Conservation (phyloP, 73 alveolate species). For the Tetrahymena elliotti region DNA sequence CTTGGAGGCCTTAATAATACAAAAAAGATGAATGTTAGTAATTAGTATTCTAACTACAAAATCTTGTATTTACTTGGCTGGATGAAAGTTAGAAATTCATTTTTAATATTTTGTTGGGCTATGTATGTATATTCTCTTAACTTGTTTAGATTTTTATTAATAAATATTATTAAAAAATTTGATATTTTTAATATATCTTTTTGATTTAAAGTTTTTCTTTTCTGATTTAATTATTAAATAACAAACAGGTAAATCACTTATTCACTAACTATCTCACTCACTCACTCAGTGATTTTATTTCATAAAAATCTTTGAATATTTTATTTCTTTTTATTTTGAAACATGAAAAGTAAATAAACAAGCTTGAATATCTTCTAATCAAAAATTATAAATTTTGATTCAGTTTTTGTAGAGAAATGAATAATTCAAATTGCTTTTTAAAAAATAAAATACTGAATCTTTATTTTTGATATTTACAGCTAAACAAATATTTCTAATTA, state of each 20-base stretch:
- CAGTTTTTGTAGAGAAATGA: neutral
- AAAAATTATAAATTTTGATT: too few species aligned
- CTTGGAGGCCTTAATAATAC: neutral
- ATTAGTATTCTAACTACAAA: neutral
- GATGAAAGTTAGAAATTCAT: neutral
- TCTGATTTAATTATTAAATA: neutral
- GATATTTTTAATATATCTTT: neutral
- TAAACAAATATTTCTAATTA: too few species aligned
- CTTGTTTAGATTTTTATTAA: neutral
- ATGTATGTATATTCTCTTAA: neutral
- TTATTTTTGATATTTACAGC: neutral
- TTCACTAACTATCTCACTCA: neutral
- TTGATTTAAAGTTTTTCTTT: neutral
- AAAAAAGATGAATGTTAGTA: neutral
- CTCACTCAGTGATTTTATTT: neutral
- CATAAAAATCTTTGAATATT: neutral
- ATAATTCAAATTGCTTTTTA: too few species aligned
- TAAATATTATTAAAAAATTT: neutral
- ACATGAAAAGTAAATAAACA: neutral
- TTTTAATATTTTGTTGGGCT: neutral
- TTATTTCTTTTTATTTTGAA: too few species aligned
- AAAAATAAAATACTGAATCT: neutral
- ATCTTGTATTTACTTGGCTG: neutral
- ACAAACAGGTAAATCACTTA: neutral
- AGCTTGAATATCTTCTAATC: neutral